These are phyloP conservation scores for Styphnolobium japonicum DNA, from an alignment of 306 rosid species.

Conservation along the genomic window DNA sequence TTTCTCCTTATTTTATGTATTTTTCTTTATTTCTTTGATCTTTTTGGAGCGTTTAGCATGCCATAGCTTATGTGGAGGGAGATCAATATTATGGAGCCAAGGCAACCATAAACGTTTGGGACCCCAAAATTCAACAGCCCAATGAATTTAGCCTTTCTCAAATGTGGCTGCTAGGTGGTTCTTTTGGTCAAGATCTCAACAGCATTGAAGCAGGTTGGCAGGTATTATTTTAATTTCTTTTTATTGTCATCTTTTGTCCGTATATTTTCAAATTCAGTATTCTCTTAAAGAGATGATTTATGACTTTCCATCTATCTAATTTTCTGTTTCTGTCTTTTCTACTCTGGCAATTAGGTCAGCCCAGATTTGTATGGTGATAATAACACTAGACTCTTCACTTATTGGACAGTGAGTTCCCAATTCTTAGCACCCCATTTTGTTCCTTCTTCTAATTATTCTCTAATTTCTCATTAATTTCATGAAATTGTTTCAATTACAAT, in stretches of 20 bases:
- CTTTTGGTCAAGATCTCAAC: conserved; percentile 54
- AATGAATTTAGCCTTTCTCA: conserved; percentile 61
- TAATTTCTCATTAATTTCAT: conserved; percentile 18
- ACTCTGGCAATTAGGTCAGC: conserved; percentile 41
- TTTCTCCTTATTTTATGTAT: conserved; percentile 10
- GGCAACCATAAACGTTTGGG: conserved; percentile 64
- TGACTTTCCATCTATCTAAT: not conserved
- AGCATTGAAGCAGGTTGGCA: conserved; percentile 73
- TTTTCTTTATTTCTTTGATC: conserved; percentile 18
- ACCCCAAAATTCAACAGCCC: conserved; percentile 51
- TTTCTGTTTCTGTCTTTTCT: conserved; percentile 22
- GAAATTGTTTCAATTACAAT: not conserved
- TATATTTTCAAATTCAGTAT: conserved; percentile 5
- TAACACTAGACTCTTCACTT: conserved; percentile 57
- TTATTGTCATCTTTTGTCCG: conserved; percentile 24
- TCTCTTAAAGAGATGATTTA: not conserved
- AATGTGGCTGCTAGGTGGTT: conserved; percentile 53
- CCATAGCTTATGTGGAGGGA: conserved; percentile 55
- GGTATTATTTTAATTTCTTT: conserved; percentile 32
- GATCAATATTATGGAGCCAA: conserved; percentile 53
- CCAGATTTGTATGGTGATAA: conserved; percentile 60
- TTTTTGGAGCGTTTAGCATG: conserved; percentile 49
- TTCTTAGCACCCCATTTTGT: conserved; percentile 1
- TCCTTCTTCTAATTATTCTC: not conserved
- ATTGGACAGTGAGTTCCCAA: conserved; percentile 53